Percentiles rank a stretch among this genome's conserved stretches.
These are phyloP conservation scores for Penicillium oxalicum DNA, from an alignment of 2,329 filamentous ascomycete species.

Conservation along the genomic window DNA sequence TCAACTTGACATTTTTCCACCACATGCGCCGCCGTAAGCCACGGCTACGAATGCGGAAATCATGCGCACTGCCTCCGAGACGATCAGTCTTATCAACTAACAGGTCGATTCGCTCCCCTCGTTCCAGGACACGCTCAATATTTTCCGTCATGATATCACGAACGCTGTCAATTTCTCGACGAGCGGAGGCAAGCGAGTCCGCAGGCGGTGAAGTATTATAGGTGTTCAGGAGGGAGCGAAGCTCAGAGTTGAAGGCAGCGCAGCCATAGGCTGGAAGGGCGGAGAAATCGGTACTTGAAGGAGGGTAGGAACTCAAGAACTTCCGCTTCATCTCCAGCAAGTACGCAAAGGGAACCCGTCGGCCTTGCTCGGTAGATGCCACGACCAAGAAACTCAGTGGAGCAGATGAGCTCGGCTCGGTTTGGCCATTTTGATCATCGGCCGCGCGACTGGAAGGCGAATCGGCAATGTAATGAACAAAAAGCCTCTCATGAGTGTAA, in stretches of 20 bases:
- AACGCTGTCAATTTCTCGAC: conserved; percentile 87
- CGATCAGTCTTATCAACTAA: conserved; percentile 95
- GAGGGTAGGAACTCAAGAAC: conserved; percentile 68
- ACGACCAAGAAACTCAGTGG: conserved; percentile 90
- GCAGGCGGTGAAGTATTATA: conserved; percentile 73
- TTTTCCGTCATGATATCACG: conserved; percentile 92
- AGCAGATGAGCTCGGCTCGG: conserved; percentile 57
- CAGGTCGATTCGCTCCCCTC: conserved; percentile 87
- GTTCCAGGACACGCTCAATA: conserved; percentile 81
- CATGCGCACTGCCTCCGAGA: conserved; percentile 76
- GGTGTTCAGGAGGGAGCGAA: conserved; percentile 73
- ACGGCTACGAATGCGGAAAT: conserved; percentile 82
- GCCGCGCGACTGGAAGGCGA: conserved; percentile 59
- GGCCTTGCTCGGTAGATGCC: conserved; percentile 71
- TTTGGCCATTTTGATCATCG: conserved; percentile 23
- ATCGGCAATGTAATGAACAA: conserved; percentile 93
- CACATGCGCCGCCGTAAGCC: conserved; percentile 92
- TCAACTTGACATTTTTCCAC: conserved; percentile 98
- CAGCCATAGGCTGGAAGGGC: conserved; percentile 84
- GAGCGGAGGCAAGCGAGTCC: conserved; percentile 77
- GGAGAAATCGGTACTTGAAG: conserved; percentile 63
- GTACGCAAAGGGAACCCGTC: conserved; percentile 87
- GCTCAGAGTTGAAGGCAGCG: conserved; percentile 73
- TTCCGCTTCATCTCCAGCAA: conserved; percentile 83
- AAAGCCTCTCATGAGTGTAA: conserved; percentile 83